Evolutionary conservation across 208 protist genomes (phyloP).

Genomic region (Kentomonas sorsogonicus): DNA sequence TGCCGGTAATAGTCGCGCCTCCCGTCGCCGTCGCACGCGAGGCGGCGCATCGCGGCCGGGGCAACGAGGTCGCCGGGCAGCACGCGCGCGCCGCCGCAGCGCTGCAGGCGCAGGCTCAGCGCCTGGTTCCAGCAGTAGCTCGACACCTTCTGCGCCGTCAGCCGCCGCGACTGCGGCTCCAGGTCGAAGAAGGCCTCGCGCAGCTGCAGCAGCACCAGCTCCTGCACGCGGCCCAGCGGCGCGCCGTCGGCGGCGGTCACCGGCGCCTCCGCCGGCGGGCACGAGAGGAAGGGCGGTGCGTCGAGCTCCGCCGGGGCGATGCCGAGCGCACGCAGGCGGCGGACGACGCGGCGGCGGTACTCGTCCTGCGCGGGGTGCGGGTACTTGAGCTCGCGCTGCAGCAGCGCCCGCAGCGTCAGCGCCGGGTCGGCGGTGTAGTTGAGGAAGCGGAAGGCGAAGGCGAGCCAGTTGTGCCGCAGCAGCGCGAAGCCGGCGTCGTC

Average conservation of each 20-base stretch:
- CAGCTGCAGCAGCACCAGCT: constrained; percentile 62
- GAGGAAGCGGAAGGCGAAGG: constrained; percentile 82
- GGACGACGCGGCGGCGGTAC: constrained; percentile 74
- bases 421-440: constrained; percentile 60
- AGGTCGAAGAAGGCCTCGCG: constrained; percentile 75
- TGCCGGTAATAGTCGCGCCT: constrained; percentile 35
- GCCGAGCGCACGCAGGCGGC: constrained; percentile 55
- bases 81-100: constrained; percentile 35
- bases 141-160: constrained; percentile 70
- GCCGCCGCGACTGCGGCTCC: constrained; percentile 42
- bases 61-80: constrained; percentile 66
- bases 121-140: constrained; percentile 87
- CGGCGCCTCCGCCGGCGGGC: constrained; percentile 36
- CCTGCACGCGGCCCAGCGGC: constrained; percentile 33
- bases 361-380: constrained; percentile 73
- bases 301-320: constrained; percentile 72
- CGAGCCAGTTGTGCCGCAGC: constrained; percentile 80
- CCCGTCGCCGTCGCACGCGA: constrained; percentile 26
- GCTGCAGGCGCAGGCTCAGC: constrained; percentile 70
- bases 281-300: constrained; percentile 57
- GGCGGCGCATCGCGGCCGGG: constrained; percentile 30
- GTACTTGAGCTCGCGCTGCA: constrained; percentile 80
- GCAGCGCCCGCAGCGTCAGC: constrained; percentile 63
- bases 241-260: constrained; percentile 20
- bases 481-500: constrained; percentile 76